Conservation (phyloP, 2,329 filamentous ascomycete species). For the Xylariaceae sp. region DNA sequence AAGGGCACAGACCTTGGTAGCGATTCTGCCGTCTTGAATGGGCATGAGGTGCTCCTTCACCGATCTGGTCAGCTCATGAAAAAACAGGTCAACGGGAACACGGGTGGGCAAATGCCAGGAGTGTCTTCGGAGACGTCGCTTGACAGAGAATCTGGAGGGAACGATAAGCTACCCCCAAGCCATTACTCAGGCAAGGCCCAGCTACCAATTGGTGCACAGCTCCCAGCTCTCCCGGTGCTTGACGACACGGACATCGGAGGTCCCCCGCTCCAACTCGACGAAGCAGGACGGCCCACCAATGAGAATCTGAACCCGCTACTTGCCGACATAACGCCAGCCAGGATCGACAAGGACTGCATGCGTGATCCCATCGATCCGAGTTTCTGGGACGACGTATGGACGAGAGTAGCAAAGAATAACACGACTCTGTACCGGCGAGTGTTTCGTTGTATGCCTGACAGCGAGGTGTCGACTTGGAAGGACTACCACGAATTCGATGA, state of each 20-base stretch:
- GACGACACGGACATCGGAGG: conserved; percentile 82
- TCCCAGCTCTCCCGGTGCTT: conserved; percentile 59
- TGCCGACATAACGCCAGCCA: conserved; percentile 64
- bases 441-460: conserved; percentile 96
- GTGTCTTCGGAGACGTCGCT: conserved; percentile 24
- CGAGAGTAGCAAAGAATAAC: conserved; percentile 81
- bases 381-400: conserved; percentile 88
- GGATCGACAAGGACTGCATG: conserved; percentile 89
- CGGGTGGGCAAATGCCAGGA: conserved; percentile 2
- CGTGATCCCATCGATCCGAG: conserved; percentile 72
- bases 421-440: conserved; percentile 90
- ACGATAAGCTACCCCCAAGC: conserved; percentile 50
- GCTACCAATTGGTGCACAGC: conserved; percentile 59
- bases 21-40: conserved; percentile 61
- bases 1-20: conserved; percentile 55
- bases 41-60: conserved; percentile 65
- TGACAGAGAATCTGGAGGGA: conserved; percentile 27
- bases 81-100: conserved; percentile 5
- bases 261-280: conserved; percentile 52
- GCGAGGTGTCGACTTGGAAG: conserved; percentile 85
- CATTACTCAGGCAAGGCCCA: conserved; percentile 57
- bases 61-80: conserved; percentile 4
- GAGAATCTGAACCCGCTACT: conserved; percentile 44
- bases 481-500: conserved; percentile 80
- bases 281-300: conserved; percentile 39